Base-by-base conservation (phyloP, 1,139 yeast species). In the Kodamaea derodonti region DNA sequence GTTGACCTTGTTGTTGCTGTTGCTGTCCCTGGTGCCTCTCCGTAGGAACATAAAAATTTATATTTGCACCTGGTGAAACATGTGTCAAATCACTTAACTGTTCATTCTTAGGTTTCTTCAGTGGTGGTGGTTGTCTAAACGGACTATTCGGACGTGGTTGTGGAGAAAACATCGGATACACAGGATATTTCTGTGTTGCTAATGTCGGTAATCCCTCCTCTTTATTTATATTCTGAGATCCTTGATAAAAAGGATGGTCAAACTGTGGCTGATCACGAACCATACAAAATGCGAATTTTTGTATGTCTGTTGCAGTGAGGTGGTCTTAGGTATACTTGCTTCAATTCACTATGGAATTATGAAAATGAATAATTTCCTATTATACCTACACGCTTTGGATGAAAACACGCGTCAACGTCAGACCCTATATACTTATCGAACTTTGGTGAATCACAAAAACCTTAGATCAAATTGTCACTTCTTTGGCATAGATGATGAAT, bases 191-290 rank as follows among this genome's bases (percentile, higher is more conserved):
- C 26, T 24, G 26, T 12, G 26, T n/a, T 24, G 12, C 26, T 24
- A 24, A 24, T n/a, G 14, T 12, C 15, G 28, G 15, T 11, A 9
- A 15, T 14, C 15, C 15, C 14, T 12, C 8, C 11, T 25, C 28
- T 24, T 23, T 27, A 22, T 27, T 27, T 24, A 30, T 23, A 30
- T 24, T 26, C 30, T 30, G 33, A 14, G 33, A 14, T 14, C 31
- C 34, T 35, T 32, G 32, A 14, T 31, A 36, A 27, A 36, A 31
- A 28, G 40, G 31, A 32, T 33, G 23, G 17, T 35, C 37, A 33
- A 42, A 45, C 45, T 45, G 49, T 45, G 49, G 49, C 48, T 42
- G 37, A 32, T 43, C 36, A 18, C 35, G 44, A 30, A 36, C 45
- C 48, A 44, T 43, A 34, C 28, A 14, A 25, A 25, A 24, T n/a